A percentile compares a stretch with the other conserved stretches of the same genome.
These are phyloP conservation scores for Trichoderma hamatum DNA, from an alignment of 2,329 filamentous ascomycete genomes.

Conservation along the genomic window DNA sequence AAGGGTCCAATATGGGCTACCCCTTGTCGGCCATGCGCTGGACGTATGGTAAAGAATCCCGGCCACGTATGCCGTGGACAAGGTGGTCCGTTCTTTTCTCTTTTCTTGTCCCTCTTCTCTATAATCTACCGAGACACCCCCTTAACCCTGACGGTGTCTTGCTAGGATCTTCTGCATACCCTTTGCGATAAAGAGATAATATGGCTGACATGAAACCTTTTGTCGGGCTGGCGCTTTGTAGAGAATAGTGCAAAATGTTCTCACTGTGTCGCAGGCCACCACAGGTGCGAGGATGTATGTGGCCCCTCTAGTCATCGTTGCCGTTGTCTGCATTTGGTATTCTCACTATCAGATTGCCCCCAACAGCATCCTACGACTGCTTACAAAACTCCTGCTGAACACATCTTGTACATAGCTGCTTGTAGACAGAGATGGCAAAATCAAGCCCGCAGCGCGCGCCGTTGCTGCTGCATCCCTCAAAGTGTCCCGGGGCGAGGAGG, in stretches of 20 bases:
- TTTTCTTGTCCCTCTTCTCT: neutral
- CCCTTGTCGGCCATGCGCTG: conserved; percentile 27
- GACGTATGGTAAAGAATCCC: conserved; percentile 28
- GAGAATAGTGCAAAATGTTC: conserved; percentile 29
- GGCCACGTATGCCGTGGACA: conserved; percentile 28
- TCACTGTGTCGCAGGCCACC: conserved; percentile 28
- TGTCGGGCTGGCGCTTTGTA: neutral
- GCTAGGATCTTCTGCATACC: neutral
- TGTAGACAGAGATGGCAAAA: conserved; percentile 29
- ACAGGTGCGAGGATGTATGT: conserved; percentile 29
- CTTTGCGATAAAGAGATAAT: neutral
- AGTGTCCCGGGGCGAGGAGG: conserved; percentile 27
- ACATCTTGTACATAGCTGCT: conserved; percentile 28
- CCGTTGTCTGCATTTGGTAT: neutral
- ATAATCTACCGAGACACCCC: neutral
- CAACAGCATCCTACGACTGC: neutral
- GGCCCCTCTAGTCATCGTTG: conserved; percentile 2
- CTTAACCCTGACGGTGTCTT: neutral
- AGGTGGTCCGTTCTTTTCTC: conserved; percentile 22
- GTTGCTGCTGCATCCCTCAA: conserved; percentile 28
- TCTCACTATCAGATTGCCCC: conserved; percentile 1
- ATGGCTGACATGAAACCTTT: conserved; percentile 18
- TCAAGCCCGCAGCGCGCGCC: conserved; percentile 28
- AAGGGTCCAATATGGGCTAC: conserved; percentile 27
- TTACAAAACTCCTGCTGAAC: conserved; percentile 26